Conservation (phyloP, 2,329 filamentous ascomycete genomes). For the Neofusicoccum sp. region DNA sequence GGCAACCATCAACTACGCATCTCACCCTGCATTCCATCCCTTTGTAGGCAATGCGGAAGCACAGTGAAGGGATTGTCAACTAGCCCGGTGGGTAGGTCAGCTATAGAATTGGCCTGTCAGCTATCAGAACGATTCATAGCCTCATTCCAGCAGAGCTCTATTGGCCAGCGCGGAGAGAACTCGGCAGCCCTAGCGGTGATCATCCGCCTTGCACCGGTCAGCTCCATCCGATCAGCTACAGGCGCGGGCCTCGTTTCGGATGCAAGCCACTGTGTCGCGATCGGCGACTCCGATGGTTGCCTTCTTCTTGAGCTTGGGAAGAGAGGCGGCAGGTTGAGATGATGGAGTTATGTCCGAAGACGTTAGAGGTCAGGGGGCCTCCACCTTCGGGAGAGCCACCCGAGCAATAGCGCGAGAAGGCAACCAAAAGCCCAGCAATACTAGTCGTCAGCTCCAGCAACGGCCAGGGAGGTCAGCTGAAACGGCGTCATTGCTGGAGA, state of each 20-base stretch:
- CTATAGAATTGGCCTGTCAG: background rate
- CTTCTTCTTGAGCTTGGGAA: slow-evolving; percentile 1
- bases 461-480: background rate
- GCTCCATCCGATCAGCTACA: background rate
- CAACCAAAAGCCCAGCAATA: background rate
- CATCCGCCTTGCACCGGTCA: background rate
- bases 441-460: slow-evolving; percentile 6
- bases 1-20: background rate
- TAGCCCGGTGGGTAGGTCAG: background rate
- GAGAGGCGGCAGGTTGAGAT: background rate
- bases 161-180: background rate
- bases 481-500: background rate
- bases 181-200: background rate
- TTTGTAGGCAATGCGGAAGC: background rate
- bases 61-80: background rate
- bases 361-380: background rate
- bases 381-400: background rate
- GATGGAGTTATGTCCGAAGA: background rate
- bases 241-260: background rate
- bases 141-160: background rate
- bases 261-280: slow-evolving; percentile 11
- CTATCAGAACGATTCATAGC: background rate
- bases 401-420: slow-evolving; percentile 6
- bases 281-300: slow-evolving; percentile 10
- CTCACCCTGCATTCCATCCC: background rate